Percentiles rank a stretch among this genome's conserved stretches.
These are phyloP conservation scores for Aspergillus candidus DNA, from an alignment of 2,329 filamentous ascomycete genomes.

Conservation along the genomic window DNA sequence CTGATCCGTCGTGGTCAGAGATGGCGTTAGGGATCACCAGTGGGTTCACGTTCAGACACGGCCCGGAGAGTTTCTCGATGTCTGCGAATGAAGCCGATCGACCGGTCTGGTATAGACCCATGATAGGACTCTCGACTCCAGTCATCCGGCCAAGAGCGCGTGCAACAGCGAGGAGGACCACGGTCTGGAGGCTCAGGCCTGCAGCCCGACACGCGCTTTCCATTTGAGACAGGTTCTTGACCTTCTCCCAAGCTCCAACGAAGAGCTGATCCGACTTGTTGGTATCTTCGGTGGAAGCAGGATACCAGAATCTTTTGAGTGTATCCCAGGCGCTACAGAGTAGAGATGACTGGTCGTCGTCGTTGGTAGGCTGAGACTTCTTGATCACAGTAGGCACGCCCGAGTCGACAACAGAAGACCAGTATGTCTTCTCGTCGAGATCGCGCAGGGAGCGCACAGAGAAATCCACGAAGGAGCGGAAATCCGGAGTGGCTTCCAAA, in stretches of 20 bases:
- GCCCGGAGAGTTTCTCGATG: slow-evolving; percentile 22
- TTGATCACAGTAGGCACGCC: slow-evolving; percentile 17
- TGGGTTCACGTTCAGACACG: slow-evolving; percentile 29
- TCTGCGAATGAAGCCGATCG: slow-evolving; percentile 22
- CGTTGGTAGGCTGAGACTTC: neutral
- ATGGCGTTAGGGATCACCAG: slow-evolving; percentile 15
- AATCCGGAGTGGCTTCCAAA: slow-evolving; percentile 13
- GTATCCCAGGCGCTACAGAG: slow-evolving; percentile 7
- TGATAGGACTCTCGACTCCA: slow-evolving; percentile 14
- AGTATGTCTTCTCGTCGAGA: slow-evolving; percentile 18
- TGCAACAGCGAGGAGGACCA: slow-evolving; percentile 25
- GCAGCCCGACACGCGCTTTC: slow-evolving; percentile 15
- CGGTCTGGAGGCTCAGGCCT: slow-evolving; percentile 20
- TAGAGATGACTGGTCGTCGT: slow-evolving; percentile 13
- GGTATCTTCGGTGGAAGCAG: neutral
- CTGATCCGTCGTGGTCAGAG: neutral
- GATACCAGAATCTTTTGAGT: too few species aligned
- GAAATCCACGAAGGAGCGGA: slow-evolving; percentile 20
- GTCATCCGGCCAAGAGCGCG: slow-evolving; percentile 20
- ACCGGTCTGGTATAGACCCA: slow-evolving; percentile 30
- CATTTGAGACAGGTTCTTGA: slow-evolving; percentile 19
- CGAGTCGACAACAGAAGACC: slow-evolving; percentile 15
- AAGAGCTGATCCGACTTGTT: slow-evolving; percentile 14
- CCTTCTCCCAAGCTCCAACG: slow-evolving; percentile 17
- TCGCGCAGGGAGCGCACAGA: slow-evolving; percentile 16